A percentile compares a stretch with the other conserved stretches of the same genome.
phyloP scores from a whole-genome alignment of 306 rosid species.

The Prunus campanulata region DNA sequence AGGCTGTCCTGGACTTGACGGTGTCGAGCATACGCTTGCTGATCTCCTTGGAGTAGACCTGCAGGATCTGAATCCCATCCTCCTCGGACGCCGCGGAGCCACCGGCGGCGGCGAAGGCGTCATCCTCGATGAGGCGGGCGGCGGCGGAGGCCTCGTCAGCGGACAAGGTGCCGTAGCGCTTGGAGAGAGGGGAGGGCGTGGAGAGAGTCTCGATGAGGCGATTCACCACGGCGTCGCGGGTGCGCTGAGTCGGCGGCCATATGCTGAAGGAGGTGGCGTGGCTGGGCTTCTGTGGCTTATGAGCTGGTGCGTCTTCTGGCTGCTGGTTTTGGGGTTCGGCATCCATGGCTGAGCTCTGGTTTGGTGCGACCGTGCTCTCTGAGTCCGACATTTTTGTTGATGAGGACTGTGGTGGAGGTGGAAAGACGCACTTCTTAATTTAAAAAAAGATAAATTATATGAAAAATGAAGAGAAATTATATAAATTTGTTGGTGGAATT shows the following conservation, averaged over 20 bases:
- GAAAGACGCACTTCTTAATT: background rate
- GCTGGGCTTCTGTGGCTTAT: constrained; percentile 22
- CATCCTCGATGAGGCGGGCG: constrained; percentile 69
- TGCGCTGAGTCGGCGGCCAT: constrained; percentile 95
- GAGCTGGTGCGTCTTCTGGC: background rate
- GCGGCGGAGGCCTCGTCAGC: constrained; percentile 51
- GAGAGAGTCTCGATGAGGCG: constrained; percentile 82
- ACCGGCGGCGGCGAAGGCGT: constrained; percentile 63
- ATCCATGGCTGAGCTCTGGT: constrained; percentile 25
- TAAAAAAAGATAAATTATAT: background rate
- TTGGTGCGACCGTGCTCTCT: constrained; percentile 9
- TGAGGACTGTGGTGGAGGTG: background rate
- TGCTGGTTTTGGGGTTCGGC: constrained; percentile 9
- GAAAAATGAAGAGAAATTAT: too few species aligned
- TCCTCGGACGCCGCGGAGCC: constrained; percentile 53
- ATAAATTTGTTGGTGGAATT: background rate
- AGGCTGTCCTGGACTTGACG: constrained; percentile 47
- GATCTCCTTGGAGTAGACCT: constrained; percentile 93
- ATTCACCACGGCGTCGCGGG: constrained; percentile 80
- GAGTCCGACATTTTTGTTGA: constrained; percentile 43
- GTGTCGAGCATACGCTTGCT: constrained; percentile 88
- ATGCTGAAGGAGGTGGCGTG: constrained; percentile 57
- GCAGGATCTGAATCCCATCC: constrained; percentile 88
- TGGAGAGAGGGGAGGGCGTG: constrained; percentile 81
- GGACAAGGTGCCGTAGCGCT: constrained; percentile 78